Evolutionary conservation across 345 rosid species (phyloP).

Genomic region (Leavenworthia alabamica): DNA sequence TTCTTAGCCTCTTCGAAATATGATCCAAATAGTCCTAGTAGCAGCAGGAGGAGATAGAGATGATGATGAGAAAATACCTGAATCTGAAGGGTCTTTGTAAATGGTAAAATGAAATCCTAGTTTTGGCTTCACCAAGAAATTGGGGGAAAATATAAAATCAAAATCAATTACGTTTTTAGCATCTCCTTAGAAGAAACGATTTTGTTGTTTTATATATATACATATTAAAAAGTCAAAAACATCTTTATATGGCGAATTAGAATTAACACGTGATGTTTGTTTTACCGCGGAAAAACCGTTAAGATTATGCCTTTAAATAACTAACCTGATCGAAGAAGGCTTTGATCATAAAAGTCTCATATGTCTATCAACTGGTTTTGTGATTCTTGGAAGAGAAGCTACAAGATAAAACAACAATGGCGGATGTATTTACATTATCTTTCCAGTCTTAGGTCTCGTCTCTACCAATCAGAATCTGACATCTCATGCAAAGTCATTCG

Average conservation of each 20-base stretch:
- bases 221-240: not conserved
- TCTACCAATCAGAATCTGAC: constrained; percentile 20
- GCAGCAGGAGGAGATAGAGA: constrained; percentile 20
- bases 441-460: not conserved
- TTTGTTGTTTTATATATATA: constrained; percentile 20
- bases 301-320: not conserved
- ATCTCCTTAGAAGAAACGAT: constrained; percentile 14
- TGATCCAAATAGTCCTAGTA: constrained; percentile 35
- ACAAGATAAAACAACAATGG: constrained; percentile 18
- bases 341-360: constrained; percentile 5
- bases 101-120: not conserved
- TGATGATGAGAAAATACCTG: constrained; percentile 17
- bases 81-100: constrained; percentile 20
- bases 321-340: too few species aligned
- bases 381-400: constrained; percentile 12
- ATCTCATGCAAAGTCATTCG: not conserved
- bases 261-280: constrained; percentile 3
- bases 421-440: too few species aligned
- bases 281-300: constrained; percentile 25
- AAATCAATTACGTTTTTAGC: constrained; percentile 13
- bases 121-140: constrained; percentile 22
- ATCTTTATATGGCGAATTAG: not conserved
- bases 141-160: not conserved
- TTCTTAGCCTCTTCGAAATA: constrained; percentile 65
- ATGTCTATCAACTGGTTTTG: not conserved